These are phyloP conservation scores for Rugonectria rugulosa DNA, from an alignment of 2,329 filamentous ascomycete genomes.

Conservation along the genomic window DNA sequence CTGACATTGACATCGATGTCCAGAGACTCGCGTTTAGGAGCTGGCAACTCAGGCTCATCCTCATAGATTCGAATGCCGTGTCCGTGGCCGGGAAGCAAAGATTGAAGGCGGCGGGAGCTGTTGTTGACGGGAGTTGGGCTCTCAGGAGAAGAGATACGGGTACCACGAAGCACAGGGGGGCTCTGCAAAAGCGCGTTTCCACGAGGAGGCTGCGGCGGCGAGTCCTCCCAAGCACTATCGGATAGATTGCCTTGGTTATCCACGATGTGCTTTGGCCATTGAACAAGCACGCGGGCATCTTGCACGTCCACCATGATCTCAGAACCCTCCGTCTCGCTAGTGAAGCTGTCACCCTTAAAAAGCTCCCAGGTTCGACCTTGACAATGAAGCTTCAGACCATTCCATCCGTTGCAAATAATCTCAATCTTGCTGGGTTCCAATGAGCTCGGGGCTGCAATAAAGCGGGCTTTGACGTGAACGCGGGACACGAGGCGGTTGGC, in stretches of 20 bases:
- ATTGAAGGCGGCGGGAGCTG: conserved; percentile 55
- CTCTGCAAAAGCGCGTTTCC: conserved; percentile 59
- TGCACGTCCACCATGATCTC: conserved; percentile 97
- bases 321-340: conserved; percentile 83
- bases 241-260: conserved; percentile 65
- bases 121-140: conserved; percentile 66
- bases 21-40: conserved; percentile 34
- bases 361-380: conserved; percentile 87
- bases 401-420: conserved; percentile 94
- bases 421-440: conserved; percentile 81
- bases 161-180: conserved; percentile 63
- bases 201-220: conserved; percentile 48
- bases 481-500: conserved; percentile 92
- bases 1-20: conserved; percentile 47
- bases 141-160: conserved; percentile 75
- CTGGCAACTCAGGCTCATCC: conserved; percentile 61
- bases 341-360: conserved; percentile 87
- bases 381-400: conserved; percentile 92
- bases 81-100: conserved; percentile 50
- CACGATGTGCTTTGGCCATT: conserved; percentile 75
- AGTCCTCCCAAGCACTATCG: conserved; percentile 77
- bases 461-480: conserved; percentile 89
- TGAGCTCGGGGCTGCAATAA: conserved; percentile 72
- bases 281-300: conserved; percentile 86
- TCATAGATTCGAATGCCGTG: conserved; percentile 74